Percentiles rank a stretch among this genome's conserved stretches.
Conservation (phyloP, 2,329 filamentous ascomycete species). For the Penicillium sp. region DNA sequence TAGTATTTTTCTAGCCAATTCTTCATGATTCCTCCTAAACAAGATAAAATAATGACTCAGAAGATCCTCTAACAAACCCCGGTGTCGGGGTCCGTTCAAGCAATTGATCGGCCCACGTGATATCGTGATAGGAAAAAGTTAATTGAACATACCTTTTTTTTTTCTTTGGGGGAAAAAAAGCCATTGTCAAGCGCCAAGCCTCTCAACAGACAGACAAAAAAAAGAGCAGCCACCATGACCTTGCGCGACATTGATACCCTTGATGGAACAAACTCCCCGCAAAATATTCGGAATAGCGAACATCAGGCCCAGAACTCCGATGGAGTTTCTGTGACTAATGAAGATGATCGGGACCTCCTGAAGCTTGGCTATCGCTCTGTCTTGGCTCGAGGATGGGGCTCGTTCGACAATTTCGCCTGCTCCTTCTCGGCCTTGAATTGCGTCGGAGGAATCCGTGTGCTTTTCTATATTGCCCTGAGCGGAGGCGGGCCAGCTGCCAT, state of each 20-base stretch:
- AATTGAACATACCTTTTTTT: background rate
- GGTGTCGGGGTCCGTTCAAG: conserved; percentile 9
- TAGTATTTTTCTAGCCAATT: background rate
- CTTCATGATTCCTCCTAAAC: background rate
- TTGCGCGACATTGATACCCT: background rate
- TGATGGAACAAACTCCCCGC: conserved; percentile 8
- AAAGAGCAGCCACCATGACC: conserved; percentile 3
- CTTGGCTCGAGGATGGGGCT: conserved; percentile 26
- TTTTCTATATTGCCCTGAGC: conserved; percentile 30
- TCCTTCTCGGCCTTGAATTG: conserved; percentile 29
- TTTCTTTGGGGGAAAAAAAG: background rate
- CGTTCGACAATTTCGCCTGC: conserved; percentile 30
- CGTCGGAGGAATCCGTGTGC: conserved; percentile 29
- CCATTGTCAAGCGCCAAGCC: background rate
- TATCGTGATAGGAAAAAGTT: conserved; percentile 9
- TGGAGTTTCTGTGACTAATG: conserved; percentile 16
- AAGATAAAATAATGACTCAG: background rate
- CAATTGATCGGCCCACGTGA: conserved; percentile 15
- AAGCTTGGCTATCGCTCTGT: conserved; percentile 28
- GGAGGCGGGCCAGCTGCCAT: conserved; percentile 26
- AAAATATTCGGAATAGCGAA: conserved; percentile 4
- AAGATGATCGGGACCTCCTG: conserved; percentile 28
- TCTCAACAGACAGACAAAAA: background rate
- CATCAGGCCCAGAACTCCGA: conserved; percentile 3
- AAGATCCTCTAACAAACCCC: background rate